Percentiles rank a stretch among this genome's conserved stretches.
These are phyloP conservation scores for Rutstroemia sp. DNA, from an alignment of 2,329 filamentous ascomycete species.

Conservation along the genomic window DNA sequence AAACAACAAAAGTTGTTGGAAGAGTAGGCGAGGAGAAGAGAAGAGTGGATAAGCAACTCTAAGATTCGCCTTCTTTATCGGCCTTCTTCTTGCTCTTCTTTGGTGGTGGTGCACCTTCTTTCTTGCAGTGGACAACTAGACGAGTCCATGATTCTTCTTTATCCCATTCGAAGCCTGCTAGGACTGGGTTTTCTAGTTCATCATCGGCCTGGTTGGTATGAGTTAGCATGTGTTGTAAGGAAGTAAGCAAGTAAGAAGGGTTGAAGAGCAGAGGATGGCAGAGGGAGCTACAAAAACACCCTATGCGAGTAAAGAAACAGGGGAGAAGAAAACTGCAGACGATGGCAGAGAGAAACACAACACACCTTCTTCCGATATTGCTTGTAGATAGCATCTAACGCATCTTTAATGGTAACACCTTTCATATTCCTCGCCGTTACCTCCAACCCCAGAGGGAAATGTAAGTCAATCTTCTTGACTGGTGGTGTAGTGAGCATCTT, in stretches of 20 bases:
- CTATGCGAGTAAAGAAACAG: background rate
- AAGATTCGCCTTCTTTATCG: slow-evolving; percentile 32
- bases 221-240: slow-evolving; percentile 15
- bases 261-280: too few species aligned
- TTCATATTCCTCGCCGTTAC: slow-evolving; percentile 87
- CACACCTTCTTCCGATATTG: slow-evolving; percentile 91
- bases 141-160: slow-evolving; percentile 85
- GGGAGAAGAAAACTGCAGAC: background rate
- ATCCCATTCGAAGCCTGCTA: slow-evolving; percentile 95
- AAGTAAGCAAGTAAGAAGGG: too few species aligned
- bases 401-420: slow-evolving; percentile 96
- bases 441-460: slow-evolving; percentile 81
- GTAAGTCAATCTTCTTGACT: slow-evolving; percentile 89
- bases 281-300: too few species aligned
- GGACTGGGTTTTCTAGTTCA: slow-evolving; percentile 79
- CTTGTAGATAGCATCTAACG: slow-evolving; percentile 91
- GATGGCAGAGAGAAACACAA: slow-evolving; percentile 9
- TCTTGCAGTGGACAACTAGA: slow-evolving; percentile 79
- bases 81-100: slow-evolving; percentile 61
- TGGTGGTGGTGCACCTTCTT: slow-evolving; percentile 50
- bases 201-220: slow-evolving; percentile 64
- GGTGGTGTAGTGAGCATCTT: slow-evolving; percentile 71
- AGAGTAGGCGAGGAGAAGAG: background rate
- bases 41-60: slow-evolving; percentile 6
- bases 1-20: too few species aligned